Base-by-base conservation (phyloP, 2,329 filamentous ascomycete genomes). In the Penicillium janthinellum region DNA sequence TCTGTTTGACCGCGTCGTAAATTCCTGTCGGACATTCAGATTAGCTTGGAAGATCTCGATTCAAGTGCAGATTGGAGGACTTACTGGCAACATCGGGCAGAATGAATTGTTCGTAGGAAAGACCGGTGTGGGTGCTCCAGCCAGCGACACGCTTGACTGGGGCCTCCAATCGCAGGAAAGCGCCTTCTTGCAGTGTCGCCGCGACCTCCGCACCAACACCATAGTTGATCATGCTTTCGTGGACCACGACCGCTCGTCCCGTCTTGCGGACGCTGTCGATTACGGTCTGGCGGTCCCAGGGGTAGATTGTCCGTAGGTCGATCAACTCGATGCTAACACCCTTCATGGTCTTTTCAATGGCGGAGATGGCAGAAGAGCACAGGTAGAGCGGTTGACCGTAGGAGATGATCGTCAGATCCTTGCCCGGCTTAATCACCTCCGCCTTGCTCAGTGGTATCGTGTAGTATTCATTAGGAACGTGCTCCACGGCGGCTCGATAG, bases 301-400 rank as follows among this genome's bases (percentile, higher is more conserved):
- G 93, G 71, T 96, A 96, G 54, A 97, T 83, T 0, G 93, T 96
- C 58, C 92, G 84, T 58, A 97, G 78, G 72, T 97, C 93, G 61
- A 97, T 92, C 58, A 97, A 81, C 80, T 97, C 93, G 15, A 92
- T 84, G 5, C 85, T 89, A 56, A 93, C 84, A 6, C 89, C 91
- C 10, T 73, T 71, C 50, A 90, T 81, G 48, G 92, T 82, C 64
- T 91, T 91, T 73, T 92, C 86, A 4, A 90, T 89, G 22, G 87
- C 88, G 60, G 87, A 83, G 62, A 96, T 89, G 0, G 93, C 93
- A 4, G 86, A 83, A 54, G 87, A 86, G 74, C 92, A 96, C 42
- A 88, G 89, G 75, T 96, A 97, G 20, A 97, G 78, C 17, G 93
- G 92, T 67, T 95, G 92, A 8, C 93, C 93, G 70, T 96, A 97